Percentiles rank a stretch among this genome's conserved stretches.
Conservation (phyloP, 2,329 filamentous ascomycete species). For the Apiospora malaysiana region DNA sequence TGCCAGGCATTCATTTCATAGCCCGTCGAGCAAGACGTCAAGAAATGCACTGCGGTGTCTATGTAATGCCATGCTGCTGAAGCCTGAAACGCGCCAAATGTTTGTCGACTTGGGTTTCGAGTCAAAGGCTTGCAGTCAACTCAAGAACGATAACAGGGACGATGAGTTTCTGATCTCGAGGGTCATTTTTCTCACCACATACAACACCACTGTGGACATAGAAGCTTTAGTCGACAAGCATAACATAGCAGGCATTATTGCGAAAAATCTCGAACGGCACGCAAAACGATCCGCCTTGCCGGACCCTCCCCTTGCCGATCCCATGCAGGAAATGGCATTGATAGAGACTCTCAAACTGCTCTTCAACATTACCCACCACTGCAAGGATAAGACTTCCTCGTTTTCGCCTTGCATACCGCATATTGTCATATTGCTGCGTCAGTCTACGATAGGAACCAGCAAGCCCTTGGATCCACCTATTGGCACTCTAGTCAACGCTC, state of each 20-base stretch:
- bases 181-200: conserved; percentile 81
- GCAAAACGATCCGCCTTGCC: conserved; percentile 49
- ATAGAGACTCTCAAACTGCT: conserved; percentile 84
- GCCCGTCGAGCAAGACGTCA: conserved; percentile 65
- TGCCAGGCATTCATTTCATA: conserved; percentile 74
- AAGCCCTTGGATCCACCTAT: conserved; percentile 77
- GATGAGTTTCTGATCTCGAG: conserved; percentile 87
- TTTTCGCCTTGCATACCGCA: conserved; percentile 74
- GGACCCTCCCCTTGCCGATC: conserved; percentile 43
- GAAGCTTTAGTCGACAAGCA: conserved; percentile 68
- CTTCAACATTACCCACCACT: conserved; percentile 85
- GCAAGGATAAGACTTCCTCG: conserved; percentile 61
- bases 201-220: conserved; percentile 73
- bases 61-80: conserved; percentile 81
- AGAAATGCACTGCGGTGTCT: conserved; percentile 81
- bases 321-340: conserved; percentile 79
- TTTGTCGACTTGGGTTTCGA: conserved; percentile 75
- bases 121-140: conserved; percentile 69
- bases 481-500: conserved; percentile 75
- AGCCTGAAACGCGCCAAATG: conserved; percentile 70
- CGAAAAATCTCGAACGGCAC: conserved; percentile 74
- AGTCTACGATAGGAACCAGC: conserved; percentile 57
- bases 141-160: conserved; percentile 77
- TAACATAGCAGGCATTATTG: conserved; percentile 70
- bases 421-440: conserved; percentile 74